These are phyloP conservation scores for Crucibulum laeve DNA, from an alignment of 768 basidiomycete genomes.

Conservation along the genomic window DNA sequence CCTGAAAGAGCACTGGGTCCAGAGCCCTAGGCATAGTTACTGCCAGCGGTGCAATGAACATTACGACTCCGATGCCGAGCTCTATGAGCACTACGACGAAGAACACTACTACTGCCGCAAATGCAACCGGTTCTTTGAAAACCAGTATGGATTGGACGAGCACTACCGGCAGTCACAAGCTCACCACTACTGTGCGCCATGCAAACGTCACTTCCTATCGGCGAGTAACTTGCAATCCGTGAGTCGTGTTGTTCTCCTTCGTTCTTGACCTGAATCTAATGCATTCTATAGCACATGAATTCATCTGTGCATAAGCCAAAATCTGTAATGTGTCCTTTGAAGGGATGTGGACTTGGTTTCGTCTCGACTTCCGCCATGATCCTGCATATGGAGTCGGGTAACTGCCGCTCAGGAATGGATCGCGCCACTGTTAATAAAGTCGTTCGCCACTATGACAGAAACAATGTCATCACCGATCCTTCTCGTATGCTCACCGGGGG, in stretches of 20 bases:
- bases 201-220: conserved; percentile 38
- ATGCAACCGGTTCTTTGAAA: conserved; percentile 40
- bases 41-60: conserved; percentile 48
- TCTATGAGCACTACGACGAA: conserved; percentile 35
- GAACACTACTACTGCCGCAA: conserved; percentile 37
- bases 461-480: conserved; percentile 52
- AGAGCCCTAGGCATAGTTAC: conserved; percentile 44
- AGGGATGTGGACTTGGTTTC: conserved; percentile 43
- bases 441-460: conserved; percentile 38
- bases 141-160: conserved; percentile 33
- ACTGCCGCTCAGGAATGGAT: conserved; percentile 45
- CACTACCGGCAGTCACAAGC: conserved; percentile 41
- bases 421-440: conserved; percentile 35
- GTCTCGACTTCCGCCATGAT: conserved; percentile 50
- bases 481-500: conserved; percentile 40
- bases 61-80: conserved; percentile 25
- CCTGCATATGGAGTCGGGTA: conserved; percentile 60
- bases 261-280: background rate
- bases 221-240: conserved; percentile 28
- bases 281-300: conserved; percentile 37
- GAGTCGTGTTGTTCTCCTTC: conserved; percentile 1
- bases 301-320: conserved; percentile 46
- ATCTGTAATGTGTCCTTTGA: conserved; percentile 29
- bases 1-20: conserved; percentile 48
- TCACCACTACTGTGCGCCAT: conserved; percentile 41